Evolutionary conservation across 495 filamentous ascomycete species (phyloP), one percentile per base, ranked within the genome.

Genomic region (Oidiodendron maius): DNA sequence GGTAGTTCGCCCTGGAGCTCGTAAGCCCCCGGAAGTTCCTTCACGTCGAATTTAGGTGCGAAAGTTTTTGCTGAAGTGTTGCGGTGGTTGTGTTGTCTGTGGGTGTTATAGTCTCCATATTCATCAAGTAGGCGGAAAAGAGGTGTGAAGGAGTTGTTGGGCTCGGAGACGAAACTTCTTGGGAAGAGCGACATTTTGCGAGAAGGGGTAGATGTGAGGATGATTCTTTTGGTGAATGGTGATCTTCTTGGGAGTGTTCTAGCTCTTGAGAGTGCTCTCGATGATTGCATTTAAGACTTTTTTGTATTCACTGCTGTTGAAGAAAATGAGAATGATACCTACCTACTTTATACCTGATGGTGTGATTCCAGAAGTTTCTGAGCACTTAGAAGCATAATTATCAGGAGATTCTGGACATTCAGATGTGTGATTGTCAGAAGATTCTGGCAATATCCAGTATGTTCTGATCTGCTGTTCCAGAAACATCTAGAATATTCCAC

Each of bases 1-100:
- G 91, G 89, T 0, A 96, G 76, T 64, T 96, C 91, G 57, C 89
- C 90, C 57, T 93, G 81, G 2, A 97, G 81, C 57, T 90, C 77
- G 65, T 91, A 97, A 55, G 61, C 62, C 12, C 80, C 60, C 35
- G 75, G 69, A 2, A 71, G 64, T 66, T 95, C 89, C 48, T 76
- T 75, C 38, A 95, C 74, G 61, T 96, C 91, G 67, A 96, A 96
- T 51, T 78, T 78, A 1, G 88, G 88, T 8, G 68, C 62, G 70
- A 88, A 90, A 40, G 74, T 66, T n/a, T 46, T 61, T 18, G 57
- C 8, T 21, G 38, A 44, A 41, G 34, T 50, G 45, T 58, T 46
- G 52, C 55, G 56, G 32, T 51, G 52, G 26, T 44, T 24, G 17
- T 21, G 37, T 42, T 55, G 44, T 40, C 36, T 23, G 49, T 61